A percentile compares a stretch with the other conserved stretches of the same genome.
Evolutionary conservation across 108 stramenopile species (phyloP).

Genomic region (Skeletonema potamos): DNA sequence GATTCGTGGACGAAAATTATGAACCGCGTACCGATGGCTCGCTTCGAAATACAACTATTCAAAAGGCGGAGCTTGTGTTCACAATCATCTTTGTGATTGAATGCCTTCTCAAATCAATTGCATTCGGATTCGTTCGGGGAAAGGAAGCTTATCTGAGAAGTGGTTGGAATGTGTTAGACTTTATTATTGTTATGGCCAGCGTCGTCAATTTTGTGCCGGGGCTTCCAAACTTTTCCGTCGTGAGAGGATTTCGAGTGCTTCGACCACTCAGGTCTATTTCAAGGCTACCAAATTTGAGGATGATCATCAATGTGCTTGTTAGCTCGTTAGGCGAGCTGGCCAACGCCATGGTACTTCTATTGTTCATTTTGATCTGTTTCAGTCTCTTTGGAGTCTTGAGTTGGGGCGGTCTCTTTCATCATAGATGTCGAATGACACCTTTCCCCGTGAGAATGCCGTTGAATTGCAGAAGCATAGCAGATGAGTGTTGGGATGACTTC

Average conservation of each 20-base stretch:
- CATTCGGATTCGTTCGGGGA: conserved; percentile 46
- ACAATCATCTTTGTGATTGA: conserved; percentile 58
- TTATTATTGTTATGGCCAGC: conserved; percentile 55
- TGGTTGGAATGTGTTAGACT: conserved; percentile 68
- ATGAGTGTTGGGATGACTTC: conserved; percentile 43
- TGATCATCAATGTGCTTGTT: conserved; percentile 59
- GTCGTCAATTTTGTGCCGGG: conserved; percentile 50
- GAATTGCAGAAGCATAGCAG: conserved; percentile 36
- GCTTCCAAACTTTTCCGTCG: conserved; percentile 55
- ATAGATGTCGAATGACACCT: conserved; percentile 59
- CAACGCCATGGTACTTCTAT: conserved; percentile 60
- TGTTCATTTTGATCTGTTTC: conserved; percentile 64
- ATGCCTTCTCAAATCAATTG: conserved; percentile 60
- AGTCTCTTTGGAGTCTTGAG: conserved; percentile 69
- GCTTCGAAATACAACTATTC: conserved; percentile 19
- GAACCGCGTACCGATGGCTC: conserved; percentile 28
- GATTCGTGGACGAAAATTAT: conserved; percentile 25
- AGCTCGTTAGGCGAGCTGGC: conserved; percentile 52
- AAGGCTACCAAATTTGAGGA: conserved; percentile 57
- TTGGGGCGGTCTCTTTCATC: conserved; percentile 59
- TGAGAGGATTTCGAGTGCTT: conserved; percentile 66
- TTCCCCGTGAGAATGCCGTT: conserved; percentile 50
- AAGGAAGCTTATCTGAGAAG: conserved; percentile 50
- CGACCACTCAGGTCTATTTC: conserved; percentile 68
- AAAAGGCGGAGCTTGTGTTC: conserved; percentile 33